These are phyloP conservation scores for Boletus tomentosulus DNA, from an alignment of 768 basidiomycete species.

Conservation along the genomic window DNA sequence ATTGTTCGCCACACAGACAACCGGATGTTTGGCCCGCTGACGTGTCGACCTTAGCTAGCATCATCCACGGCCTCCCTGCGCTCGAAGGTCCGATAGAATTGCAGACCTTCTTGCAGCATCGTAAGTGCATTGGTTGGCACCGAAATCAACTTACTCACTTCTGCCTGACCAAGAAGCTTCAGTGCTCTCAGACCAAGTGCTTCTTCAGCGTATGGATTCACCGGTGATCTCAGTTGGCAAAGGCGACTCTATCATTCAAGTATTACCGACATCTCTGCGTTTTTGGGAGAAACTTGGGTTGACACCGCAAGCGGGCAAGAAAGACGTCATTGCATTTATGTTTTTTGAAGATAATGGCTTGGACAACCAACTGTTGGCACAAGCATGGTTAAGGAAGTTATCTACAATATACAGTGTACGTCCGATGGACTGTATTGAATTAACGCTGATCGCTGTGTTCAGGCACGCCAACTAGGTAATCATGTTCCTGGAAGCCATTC, in stretches of 20 bases:
- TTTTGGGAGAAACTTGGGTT: conserved; percentile 88
- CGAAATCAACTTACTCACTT: not conserved
- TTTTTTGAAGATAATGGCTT: conserved; percentile 61
- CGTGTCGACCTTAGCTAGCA: conserved; percentile 42
- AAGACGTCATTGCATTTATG: conserved; percentile 65
- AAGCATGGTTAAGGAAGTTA: conserved; percentile 56
- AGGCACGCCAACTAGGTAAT: conserved; percentile 62
- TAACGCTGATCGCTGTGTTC: conserved; percentile 8
- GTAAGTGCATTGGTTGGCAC: conserved; percentile 20
- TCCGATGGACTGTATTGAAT: conserved; percentile 8
- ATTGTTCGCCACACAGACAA: conserved; percentile 9
- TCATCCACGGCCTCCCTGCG: conserved; percentile 29
- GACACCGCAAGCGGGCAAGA: conserved; percentile 63
- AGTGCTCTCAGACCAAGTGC: conserved; percentile 1
- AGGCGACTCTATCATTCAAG: conserved; percentile 62
- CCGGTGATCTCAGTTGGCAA: conserved; percentile 67
- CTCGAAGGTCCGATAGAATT: conserved; percentile 43
- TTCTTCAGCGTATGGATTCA: conserved; percentile 37
- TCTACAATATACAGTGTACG: conserved; percentile 57
- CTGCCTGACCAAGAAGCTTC: not conserved
- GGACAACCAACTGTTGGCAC: conserved; percentile 45
- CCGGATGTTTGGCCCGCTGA: conserved; percentile 58
- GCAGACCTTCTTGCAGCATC: conserved; percentile 39
- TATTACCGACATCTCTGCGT: conserved; percentile 63
- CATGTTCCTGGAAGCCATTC: conserved; percentile 50